Conservation (phyloP, 2,329 filamentous ascomycete species). For the Gaeumannomyces tritici region DNA sequence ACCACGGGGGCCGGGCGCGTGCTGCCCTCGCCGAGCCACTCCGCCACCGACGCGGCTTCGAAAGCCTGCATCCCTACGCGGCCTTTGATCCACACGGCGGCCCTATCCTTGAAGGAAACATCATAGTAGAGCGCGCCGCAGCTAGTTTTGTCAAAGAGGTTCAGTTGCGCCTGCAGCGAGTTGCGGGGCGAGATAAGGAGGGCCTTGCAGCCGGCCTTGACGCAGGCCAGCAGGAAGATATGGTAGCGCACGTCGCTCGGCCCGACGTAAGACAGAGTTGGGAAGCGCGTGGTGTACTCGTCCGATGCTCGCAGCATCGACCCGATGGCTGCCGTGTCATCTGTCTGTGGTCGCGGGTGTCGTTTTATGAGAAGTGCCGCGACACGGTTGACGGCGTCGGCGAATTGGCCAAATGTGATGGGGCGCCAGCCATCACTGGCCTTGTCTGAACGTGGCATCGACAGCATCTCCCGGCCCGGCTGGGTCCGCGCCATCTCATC, state of each 20-base stretch:
- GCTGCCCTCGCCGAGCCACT: conserved; percentile 25
- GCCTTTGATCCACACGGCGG: conserved; percentile 26
- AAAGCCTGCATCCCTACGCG: conserved; percentile 25
- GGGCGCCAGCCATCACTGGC: conserved; percentile 4
- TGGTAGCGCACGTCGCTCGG: conserved; percentile 21
- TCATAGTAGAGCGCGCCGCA: conserved; percentile 29
- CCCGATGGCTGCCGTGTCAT: neutral
- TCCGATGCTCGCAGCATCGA: neutral
- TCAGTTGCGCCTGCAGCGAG: conserved; percentile 31
- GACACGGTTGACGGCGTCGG: conserved; percentile 10
- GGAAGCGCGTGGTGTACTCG: conserved; percentile 11
- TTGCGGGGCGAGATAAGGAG: conserved; percentile 37
- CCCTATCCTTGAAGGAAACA: conserved; percentile 15
- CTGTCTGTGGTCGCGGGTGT: neutral
- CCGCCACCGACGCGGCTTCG: conserved; percentile 19
- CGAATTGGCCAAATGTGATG: conserved; percentile 5
- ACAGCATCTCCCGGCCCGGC: neutral
- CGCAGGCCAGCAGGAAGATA: conserved; percentile 13
- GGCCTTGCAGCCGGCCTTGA: conserved; percentile 24
- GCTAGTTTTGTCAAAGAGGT: conserved; percentile 31
- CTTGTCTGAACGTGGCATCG: conserved; percentile 5
- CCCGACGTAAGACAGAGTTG: conserved; percentile 35
- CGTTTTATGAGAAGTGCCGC: conserved; percentile 1
- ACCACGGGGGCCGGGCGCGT: conserved; percentile 13
- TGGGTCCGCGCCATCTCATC: conserved; percentile 5